Evolutionary conservation across 2,329 filamentous ascomycete species (phyloP).

Genomic region (Fusarium penzigii): DNA sequence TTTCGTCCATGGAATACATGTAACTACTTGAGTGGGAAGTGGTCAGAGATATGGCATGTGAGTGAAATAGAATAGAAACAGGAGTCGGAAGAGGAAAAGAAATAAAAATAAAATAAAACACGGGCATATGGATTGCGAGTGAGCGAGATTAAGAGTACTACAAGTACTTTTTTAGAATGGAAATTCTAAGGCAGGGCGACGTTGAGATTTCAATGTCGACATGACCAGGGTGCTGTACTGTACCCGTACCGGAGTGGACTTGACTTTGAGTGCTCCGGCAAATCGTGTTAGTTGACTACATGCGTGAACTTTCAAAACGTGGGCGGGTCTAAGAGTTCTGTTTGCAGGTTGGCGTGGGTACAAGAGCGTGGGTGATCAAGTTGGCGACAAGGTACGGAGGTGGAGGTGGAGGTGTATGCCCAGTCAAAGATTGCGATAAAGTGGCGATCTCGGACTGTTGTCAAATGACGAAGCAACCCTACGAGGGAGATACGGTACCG

Average conservation of each 20-base stretch:
- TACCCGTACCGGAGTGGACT: too few relatives aligned
- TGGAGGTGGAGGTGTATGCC: too few relatives aligned
- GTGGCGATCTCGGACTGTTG: too few relatives aligned
- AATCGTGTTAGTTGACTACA: conserved; percentile 18
- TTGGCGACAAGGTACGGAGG: neutral
- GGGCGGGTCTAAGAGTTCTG: too few relatives aligned
- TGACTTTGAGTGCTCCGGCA: conserved; percentile 19
- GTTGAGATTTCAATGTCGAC: conserved; percentile 26
- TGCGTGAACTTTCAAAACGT: too few relatives aligned
- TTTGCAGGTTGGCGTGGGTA: neutral
- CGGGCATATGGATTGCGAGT: conserved; percentile 5
- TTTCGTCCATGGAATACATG: conserved; percentile 33
- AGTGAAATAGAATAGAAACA: conserved; percentile 6
- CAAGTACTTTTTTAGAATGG: too few relatives aligned
- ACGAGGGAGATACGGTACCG: too few relatives aligned
- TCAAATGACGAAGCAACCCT: too few relatives aligned
- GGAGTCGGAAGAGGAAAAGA: conserved; percentile 22
- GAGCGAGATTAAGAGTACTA: too few relatives aligned
- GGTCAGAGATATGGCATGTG: too few relatives aligned
- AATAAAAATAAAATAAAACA: conserved; percentile 12
- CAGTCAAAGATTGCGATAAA: too few relatives aligned
- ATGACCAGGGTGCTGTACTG: too few relatives aligned
- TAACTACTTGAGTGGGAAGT: conserved; percentile 10
- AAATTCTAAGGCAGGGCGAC: conserved; percentile 34
- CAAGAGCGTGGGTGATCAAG: neutral